Evolutionary conservation across 208 protist genomes (phyloP).

Genomic region (Trypanosoma theileri): DNA sequence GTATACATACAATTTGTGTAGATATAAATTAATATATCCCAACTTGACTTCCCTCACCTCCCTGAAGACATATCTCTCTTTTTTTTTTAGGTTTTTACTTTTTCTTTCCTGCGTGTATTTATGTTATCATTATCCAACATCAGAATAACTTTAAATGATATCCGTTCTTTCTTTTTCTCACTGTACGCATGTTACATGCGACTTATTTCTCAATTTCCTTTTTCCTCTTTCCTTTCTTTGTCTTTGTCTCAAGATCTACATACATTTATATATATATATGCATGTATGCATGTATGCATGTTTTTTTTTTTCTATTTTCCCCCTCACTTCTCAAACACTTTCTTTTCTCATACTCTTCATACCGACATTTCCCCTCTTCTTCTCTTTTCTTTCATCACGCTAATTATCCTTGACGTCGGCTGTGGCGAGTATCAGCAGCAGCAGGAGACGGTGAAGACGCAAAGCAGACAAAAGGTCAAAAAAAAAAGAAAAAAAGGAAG

Average conservation of each 20-base stretch:
- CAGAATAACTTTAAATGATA: too few species aligned
- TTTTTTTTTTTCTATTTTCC: background rate
- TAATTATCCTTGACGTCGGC: background rate
- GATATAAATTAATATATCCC: too few species aligned
- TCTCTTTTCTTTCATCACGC: conserved; percentile 1
- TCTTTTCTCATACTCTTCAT: background rate
- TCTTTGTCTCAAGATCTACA: background rate
- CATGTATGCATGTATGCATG: background rate
- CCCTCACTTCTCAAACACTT: background rate
- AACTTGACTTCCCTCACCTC: background rate
- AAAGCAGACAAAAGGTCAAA: background rate
- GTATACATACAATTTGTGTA: background rate
- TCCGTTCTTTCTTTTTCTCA: background rate
- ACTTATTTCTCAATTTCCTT: background rate
- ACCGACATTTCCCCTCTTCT: background rate
- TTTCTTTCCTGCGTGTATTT: background rate
- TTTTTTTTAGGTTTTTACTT: background rate
- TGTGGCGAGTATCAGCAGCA: too few species aligned
- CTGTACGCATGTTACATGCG: background rate
- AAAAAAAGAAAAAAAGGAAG: background rate
- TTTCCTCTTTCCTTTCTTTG: background rate
- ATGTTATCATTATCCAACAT: too few species aligned
- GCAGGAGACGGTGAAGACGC: background rate
- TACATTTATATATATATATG: conserved; percentile 15
- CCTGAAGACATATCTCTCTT: background rate